phyloP scores from a whole-genome alignment of 2,329 filamentous ascomycete genomes.

The Claviceps arundinis region DNA sequence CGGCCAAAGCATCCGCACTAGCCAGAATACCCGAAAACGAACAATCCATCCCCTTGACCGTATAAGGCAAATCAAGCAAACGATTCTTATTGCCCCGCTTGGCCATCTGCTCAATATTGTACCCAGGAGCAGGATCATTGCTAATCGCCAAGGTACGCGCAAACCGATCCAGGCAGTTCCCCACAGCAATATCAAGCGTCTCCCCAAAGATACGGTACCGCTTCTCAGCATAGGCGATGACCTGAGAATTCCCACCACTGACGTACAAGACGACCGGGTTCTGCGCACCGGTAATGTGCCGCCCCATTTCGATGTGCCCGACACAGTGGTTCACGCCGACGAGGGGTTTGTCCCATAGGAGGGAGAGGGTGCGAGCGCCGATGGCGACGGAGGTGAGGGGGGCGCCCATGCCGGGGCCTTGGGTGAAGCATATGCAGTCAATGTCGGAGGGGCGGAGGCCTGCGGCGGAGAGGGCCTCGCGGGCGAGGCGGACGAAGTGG shows the following conservation, averaged over 20 bases:
- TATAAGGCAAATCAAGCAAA: slow-evolving; percentile 80
- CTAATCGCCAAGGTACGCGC: slow-evolving; percentile 80
- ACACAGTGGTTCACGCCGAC: slow-evolving; percentile 97
- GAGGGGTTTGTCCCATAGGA: slow-evolving; percentile 80
- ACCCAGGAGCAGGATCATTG: slow-evolving; percentile 92
- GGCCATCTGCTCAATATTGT: slow-evolving; percentile 94
- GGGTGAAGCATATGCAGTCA: slow-evolving; percentile 90
- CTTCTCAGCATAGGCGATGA: slow-evolving; percentile 90
- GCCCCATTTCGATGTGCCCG: slow-evolving; percentile 97
- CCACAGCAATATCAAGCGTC: slow-evolving; percentile 92
- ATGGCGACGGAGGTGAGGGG: slow-evolving; percentile 79
- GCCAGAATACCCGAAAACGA: slow-evolving; percentile 89
- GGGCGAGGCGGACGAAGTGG: slow-evolving; percentile 73
- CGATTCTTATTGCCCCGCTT: slow-evolving; percentile 45
- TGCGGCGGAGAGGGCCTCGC: slow-evolving; percentile 62
- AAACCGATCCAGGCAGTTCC: slow-evolving; percentile 93
- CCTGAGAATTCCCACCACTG: slow-evolving; percentile 90
- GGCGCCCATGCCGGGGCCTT: slow-evolving; percentile 92
- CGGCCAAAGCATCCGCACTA: slow-evolving; percentile 66
- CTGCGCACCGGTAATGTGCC: slow-evolving; percentile 75
- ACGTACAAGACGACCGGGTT: slow-evolving; percentile 96
- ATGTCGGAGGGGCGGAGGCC: slow-evolving; percentile 49
- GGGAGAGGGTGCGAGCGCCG: slow-evolving; percentile 64
- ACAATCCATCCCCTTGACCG: slow-evolving; percentile 98
- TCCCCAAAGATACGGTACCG: slow-evolving; percentile 97